Evolutionary conservation across 208 protist genomes (phyloP).

Genomic region (Trypanosoma rangeli): DNA sequence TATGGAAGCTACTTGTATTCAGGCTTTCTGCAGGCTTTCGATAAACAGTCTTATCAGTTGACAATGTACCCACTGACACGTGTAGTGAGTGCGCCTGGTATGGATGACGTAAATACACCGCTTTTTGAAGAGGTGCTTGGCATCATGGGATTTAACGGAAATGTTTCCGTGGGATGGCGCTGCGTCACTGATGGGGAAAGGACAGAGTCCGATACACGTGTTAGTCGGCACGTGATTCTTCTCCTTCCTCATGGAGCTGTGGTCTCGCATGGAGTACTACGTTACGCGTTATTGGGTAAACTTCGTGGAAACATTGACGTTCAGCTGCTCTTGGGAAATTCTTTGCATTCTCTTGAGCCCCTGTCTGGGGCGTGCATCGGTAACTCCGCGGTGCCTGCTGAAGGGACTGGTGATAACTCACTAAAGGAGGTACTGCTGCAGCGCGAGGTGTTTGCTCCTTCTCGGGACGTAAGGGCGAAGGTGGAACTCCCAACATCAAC

Average conservation of each 20-base stretch:
- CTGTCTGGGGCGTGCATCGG: neutral
- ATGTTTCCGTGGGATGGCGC: slow-evolving; percentile 5
- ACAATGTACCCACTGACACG: slow-evolving; percentile 22
- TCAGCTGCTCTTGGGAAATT: slow-evolving; percentile 14
- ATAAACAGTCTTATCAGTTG: slow-evolving; percentile 5
- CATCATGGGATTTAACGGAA: neutral
- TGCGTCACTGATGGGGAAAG: slow-evolving; percentile 13
- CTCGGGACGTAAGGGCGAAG: neutral
- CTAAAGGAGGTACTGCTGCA: neutral
- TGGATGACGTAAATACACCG: slow-evolving; percentile 5
- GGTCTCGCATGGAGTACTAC: slow-evolving; percentile 16
- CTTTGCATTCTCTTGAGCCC: slow-evolving; percentile 15
- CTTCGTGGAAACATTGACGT: slow-evolving; percentile 11
- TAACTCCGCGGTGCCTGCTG: neutral
- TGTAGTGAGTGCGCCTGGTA: slow-evolving; percentile 25
- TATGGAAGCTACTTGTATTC: neutral
- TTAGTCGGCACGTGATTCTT: slow-evolving; percentile 21
- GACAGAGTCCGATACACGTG: slow-evolving; percentile 7
- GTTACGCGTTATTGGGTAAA: slow-evolving; percentile 11
- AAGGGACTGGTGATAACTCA: neutral
- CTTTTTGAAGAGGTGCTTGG: slow-evolving; percentile 29
- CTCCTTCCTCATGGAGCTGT: slow-evolving; percentile 22
- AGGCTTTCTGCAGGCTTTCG: neutral
- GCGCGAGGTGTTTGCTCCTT: neutral
- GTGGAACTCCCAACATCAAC: neutral